Evolutionary conservation across 495 filamentous ascomycete genomes (phyloP), one percentile per base, ranked within the genome.

Genomic region (Penicillium subrubescens): DNA sequence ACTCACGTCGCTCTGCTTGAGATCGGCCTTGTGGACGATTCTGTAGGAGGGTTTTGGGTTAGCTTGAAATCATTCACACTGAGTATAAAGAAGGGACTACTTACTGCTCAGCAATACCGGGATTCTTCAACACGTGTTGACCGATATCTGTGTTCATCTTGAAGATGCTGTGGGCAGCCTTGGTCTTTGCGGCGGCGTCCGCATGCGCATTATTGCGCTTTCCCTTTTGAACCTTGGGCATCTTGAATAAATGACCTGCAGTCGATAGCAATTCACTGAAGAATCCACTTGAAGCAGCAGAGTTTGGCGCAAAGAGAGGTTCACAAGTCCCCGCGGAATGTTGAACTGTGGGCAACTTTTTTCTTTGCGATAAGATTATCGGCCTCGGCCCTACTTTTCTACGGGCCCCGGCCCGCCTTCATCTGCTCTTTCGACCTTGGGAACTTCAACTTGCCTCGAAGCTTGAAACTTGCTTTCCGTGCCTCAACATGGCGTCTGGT

Each of bases 81-180:
- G 8, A 17, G n/a, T 2, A 33, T 44, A 8, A 1, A 15, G 27
- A 17, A 12, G 19, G 33, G 4, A 39, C 6, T 23, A 62, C 44
- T 19, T 34, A 67, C 71, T 48, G 89, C 73, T 93, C 88, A 19
- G 93, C 92, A 61, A 98, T 92, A 62, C 92, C 93, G 19, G 94
- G 94, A 78, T 98, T 97, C 80, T 96, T 97, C 69, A 98, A 84
- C 59, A 98, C 92, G 77, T 98, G 94, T 80, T 98, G 94, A 65
- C 94, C 91, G 57, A 92, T 82, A 70, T 91, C 86, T 60, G 87
- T 92, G 77, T 93, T 92, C 87, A 91, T 90, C 66, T 87, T 87
- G 84, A 97, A 97, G 77, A 97, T 90, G 70, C 90, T 92, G 78
- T 95, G 90, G 64, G 84, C 87, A 41, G 82, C 77, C 33, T 83